These are phyloP conservation scores for Angomonas ambiguus DNA, from an alignment of 208 protist genomes.

Conservation along the genomic window DNA sequence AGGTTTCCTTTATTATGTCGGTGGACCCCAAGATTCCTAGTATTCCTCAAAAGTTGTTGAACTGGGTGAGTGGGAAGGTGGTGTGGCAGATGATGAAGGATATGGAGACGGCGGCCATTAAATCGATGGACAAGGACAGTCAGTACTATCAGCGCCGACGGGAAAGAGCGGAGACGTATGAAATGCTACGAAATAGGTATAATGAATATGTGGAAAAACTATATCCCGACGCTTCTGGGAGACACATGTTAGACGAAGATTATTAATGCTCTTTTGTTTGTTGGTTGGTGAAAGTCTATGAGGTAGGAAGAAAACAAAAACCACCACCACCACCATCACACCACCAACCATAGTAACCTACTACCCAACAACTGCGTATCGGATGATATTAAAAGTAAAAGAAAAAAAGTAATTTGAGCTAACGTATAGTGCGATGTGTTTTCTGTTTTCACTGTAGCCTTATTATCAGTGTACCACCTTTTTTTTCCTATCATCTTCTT, in stretches of 20 bases:
- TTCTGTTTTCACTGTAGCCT: neutral
- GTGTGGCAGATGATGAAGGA: conserved; percentile 36
- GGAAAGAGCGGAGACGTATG: conserved; percentile 43
- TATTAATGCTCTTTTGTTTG: conserved; percentile 20
- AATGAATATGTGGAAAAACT: conserved; percentile 32
- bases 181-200: conserved; percentile 34
- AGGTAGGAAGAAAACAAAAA: too few relatives aligned
- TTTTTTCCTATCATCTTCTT: neutral
- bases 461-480: neutral
- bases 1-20: conserved; percentile 47
- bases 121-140: conserved; percentile 24
- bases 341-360: too few relatives aligned
- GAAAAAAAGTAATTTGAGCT: neutral
- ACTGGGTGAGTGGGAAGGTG: conserved; percentile 52
- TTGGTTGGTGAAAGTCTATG: too few relatives aligned
- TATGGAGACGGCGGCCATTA: conserved; percentile 22
- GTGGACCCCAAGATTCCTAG: conserved; percentile 50
- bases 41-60: conserved; percentile 43
- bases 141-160: conserved; percentile 43
- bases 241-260: conserved; percentile 20
- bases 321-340: too few relatives aligned
- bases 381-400: neutral
- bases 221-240: conserved; percentile 20
- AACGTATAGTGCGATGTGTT: neutral
- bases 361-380: neutral